Evolutionary conservation across 2,329 filamentous ascomycete genomes (phyloP).

Genomic region (Aspergillus alliaceus): DNA sequence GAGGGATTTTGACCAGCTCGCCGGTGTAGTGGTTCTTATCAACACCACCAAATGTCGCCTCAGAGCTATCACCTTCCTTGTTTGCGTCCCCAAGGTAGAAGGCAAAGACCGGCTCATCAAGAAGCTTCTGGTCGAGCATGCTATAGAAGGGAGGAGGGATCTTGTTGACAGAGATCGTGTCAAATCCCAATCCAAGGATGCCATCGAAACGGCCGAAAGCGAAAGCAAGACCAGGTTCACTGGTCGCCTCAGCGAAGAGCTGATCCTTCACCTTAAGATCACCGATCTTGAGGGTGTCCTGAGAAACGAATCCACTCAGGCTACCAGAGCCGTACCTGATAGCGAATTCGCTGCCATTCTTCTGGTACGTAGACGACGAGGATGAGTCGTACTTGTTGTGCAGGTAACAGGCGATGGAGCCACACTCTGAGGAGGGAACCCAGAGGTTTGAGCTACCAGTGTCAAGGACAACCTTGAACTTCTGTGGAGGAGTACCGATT

Average conservation of each 20-base stretch:
- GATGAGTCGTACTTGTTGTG: constrained; percentile 96
- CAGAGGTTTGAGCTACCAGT: constrained; percentile 99
- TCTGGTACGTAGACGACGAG: constrained; percentile 84
- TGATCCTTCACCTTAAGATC: constrained; percentile 86
- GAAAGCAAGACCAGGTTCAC: constrained; percentile 93
- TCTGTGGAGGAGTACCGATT: constrained; percentile 87
- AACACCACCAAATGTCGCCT: constrained; percentile 85
- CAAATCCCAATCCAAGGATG: constrained; percentile 90
- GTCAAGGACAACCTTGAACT: constrained; percentile 97
- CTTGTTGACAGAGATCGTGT: constrained; percentile 94
- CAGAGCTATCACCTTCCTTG: constrained; percentile 72
- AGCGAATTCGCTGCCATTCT: constrained; percentile 88
- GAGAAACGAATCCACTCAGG: constrained; percentile 88
- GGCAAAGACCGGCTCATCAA: constrained; percentile 91
- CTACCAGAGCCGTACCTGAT: constrained; percentile 95
- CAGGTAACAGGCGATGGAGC: constrained; percentile 96
- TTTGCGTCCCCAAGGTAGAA: constrained; percentile 87
- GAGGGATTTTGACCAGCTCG: constrained; percentile 87
- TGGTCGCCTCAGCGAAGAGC: constrained; percentile 94
- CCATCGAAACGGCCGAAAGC: constrained; percentile 97
- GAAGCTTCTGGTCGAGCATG: constrained; percentile 83
- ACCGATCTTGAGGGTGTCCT: constrained; percentile 83
- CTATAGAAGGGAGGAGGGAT: constrained; percentile 96
- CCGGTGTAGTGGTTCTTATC: constrained; percentile 80
- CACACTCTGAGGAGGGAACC: constrained; percentile 89